Evolutionary conservation across 2,329 filamentous ascomycete species (phyloP).

Genomic region (Claviceps sp.): DNA sequence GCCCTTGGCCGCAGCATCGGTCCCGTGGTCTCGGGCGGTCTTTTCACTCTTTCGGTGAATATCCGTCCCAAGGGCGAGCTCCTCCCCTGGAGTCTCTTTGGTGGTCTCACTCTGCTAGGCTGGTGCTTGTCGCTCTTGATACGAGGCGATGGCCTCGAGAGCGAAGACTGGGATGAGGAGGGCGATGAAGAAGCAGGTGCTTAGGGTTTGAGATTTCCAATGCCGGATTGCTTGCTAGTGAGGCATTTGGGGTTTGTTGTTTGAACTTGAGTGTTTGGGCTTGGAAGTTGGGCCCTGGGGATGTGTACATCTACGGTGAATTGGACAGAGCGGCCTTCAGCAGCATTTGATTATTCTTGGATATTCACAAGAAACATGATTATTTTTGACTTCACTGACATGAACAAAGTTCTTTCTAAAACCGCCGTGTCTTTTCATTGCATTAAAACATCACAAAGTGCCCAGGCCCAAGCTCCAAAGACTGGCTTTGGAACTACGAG

Average conservation of each 20-base stretch:
- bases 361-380: no score
- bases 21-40: slow-evolving; percentile 72
- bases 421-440: no score
- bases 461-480: no score
- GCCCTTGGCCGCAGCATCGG: slow-evolving; percentile 81
- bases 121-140: slow-evolving; percentile 73
- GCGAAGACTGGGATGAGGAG: slow-evolving; percentile 34
- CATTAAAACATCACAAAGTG: no score
- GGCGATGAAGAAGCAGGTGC: background rate
- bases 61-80: slow-evolving; percentile 71
- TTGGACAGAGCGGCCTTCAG: no score
- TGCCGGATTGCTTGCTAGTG: background rate
- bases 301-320: no score
- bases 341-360: background rate
- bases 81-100: slow-evolving; percentile 78
- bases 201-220: background rate
- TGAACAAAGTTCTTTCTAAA: no score
- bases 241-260: background rate
- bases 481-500: no score
- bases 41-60: slow-evolving; percentile 68
- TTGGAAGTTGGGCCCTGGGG: no score
- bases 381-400: no score
- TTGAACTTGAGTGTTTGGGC: no score
- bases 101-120: slow-evolving; percentile 65
- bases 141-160: slow-evolving; percentile 46